Base-by-base conservation (phyloP, 1,284 basidiomycete genomes). In the Naganishia albida region DNA sequence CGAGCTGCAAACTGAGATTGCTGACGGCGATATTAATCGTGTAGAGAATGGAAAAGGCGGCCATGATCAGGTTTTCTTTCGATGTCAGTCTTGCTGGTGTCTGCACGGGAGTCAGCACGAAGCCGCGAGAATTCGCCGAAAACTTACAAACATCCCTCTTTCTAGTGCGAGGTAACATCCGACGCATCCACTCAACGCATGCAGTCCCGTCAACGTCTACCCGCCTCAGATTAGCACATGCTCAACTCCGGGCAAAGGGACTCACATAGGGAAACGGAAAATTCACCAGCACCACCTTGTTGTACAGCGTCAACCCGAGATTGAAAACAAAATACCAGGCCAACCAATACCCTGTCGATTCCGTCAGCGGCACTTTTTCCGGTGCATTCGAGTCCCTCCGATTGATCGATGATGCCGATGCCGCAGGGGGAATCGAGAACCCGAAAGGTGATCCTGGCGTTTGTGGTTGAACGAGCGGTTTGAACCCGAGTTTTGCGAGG, bases 21-120 rank as follows among this genome's bases (percentile, higher is more conserved):
- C 90, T 93, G 55, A 95, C 88, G 26, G 88, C 88, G 71, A 97
- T 94, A 74, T 97, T 96, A 75, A 93, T 81, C 7, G 93, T 89
- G 77, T 95, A 96, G 0, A 96, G 82, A 10, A 88, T 81, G 68
- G 91, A 93, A 80, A 95, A 97, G 1, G 86, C 84, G 18, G 85
- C 77, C 30, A 96, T 81, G 12, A 88, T 84, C 28, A 85, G 67
- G 65, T 84, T 85, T 73, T 93, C 87, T 40, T 80, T 79, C 39
- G 80, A 70, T 2, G 80, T 82, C 30, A 90, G 78, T 26, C 82
- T 80, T 18, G 86, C 85, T 1, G 88, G 87, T 1, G 72, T 72
- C 80, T 81, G 63, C 15, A 16, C 48, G 18, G n/a, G 23, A 43
- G 7, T 59, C 7, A 50, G 23, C 52, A 39, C 18, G 18, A 26